phyloP scores from a whole-genome alignment of 306 rosid species.

The Calophaca sinica region DNA sequence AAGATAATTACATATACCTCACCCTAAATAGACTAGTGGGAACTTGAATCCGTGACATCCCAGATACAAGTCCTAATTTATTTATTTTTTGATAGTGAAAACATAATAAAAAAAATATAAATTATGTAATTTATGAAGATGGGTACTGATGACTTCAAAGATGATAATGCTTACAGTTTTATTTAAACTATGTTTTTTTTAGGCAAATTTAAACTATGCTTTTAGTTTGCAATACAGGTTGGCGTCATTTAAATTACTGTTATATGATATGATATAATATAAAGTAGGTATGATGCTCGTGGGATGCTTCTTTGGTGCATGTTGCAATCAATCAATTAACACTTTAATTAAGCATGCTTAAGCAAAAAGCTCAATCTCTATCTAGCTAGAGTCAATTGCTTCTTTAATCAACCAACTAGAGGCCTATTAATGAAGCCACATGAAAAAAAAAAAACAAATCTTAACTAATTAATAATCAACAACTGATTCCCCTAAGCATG shows the following conservation, averaged over 20 bases:
- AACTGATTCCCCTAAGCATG: slow-evolving; percentile 48
- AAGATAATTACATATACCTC: too few species aligned
- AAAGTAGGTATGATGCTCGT: slow-evolving; percentile 43
- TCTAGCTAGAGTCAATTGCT: slow-evolving; percentile 50
- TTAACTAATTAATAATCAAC: slow-evolving; percentile 38
- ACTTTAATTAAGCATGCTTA: slow-evolving; percentile 46
- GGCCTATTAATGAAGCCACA: slow-evolving; percentile 34
- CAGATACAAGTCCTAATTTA: too few species aligned
- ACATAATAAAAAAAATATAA: too few species aligned
- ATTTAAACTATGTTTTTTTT: neutral
- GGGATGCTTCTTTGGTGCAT: slow-evolving; percentile 28
- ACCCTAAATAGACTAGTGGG: too few species aligned
- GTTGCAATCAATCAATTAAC: slow-evolving; percentile 40
- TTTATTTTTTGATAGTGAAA: too few species aligned
- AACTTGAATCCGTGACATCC: too few species aligned
- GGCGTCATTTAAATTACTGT: slow-evolving; percentile 27
- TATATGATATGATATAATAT: neutral
- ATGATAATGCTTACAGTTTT: slow-evolving; percentile 8
- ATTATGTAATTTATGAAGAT: neutral
- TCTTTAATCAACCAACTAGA: slow-evolving; percentile 47
- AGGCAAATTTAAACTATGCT: neutral
- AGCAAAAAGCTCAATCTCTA: slow-evolving; percentile 36
- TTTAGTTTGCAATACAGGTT: slow-evolving; percentile 29
- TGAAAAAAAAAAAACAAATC: slow-evolving; percentile 45
- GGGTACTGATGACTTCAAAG: slow-evolving; percentile 40